phyloP scores from a whole-genome alignment of 495 filamentous ascomycete genomes.

The Parmelia sp. region DNA sequence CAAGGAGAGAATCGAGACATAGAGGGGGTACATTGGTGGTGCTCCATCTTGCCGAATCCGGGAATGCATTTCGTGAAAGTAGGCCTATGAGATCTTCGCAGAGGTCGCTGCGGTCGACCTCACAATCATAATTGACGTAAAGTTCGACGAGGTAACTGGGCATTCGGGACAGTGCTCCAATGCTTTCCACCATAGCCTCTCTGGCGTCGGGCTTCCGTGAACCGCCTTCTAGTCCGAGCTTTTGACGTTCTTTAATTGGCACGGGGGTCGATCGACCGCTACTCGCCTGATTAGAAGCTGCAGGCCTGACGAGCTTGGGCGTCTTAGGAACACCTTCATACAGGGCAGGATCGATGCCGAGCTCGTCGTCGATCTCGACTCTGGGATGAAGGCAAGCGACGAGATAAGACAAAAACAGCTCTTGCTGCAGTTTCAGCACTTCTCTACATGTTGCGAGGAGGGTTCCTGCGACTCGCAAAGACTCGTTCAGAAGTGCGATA shows the following conservation, averaged over 20 bases:
- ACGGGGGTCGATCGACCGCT: conserved; percentile 91
- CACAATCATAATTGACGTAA: conserved; percentile 97
- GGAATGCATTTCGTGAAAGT: conserved; percentile 88
- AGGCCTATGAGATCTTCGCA: conserved; percentile 94
- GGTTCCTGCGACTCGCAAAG: conserved; percentile 84
- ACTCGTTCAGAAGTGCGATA: conserved; percentile 84
- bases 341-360: conserved; percentile 81
- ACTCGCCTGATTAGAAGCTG: conserved; percentile 59
- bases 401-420: conserved; percentile 90
- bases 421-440: conserved; percentile 95
- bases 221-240: conserved; percentile 88
- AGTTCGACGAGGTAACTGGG: conserved; percentile 91
- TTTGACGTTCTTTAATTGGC: conserved; percentile 86
- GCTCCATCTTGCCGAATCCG: conserved; percentile 97
- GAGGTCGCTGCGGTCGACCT: conserved; percentile 82
- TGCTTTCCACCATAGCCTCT: conserved; percentile 97
- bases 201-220: conserved; percentile 85
- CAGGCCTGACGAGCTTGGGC: conserved; percentile 76
- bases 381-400: conserved; percentile 88
- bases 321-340: conserved; percentile 92
- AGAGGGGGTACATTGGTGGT: conserved; percentile 96
- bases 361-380: conserved; percentile 84
- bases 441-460: conserved; percentile 82
- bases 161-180: conserved; percentile 84
- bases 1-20: conserved; percentile 84